A percentile compares a stretch with the other conserved stretches of the same genome.
Evolutionary conservation across 2,329 filamentous ascomycete species (phyloP).

Genomic region (Geosmithia putterillii): DNA sequence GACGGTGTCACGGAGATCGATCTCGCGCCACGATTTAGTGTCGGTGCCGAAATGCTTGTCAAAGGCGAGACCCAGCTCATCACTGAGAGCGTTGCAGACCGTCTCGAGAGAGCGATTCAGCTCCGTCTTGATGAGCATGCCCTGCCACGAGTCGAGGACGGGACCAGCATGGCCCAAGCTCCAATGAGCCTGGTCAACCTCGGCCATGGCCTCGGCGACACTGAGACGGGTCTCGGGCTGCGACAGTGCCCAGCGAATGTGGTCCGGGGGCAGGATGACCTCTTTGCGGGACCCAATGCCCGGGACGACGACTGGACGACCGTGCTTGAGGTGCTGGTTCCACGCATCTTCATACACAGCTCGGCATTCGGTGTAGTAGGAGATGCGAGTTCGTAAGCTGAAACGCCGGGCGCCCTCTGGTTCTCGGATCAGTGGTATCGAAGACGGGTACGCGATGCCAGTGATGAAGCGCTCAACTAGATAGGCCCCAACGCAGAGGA

Average conservation of each 20-base stretch:
- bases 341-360: conserved; percentile 17
- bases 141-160: conserved; percentile 21
- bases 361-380: conserved; percentile 16
- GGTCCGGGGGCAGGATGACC: conserved; percentile 25
- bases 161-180: conserved; percentile 21
- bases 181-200: conserved; percentile 22
- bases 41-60: conserved; percentile 20
- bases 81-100: conserved; percentile 18
- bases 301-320: conserved; percentile 26
- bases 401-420: conserved; percentile 11
- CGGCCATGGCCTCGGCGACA: conserved; percentile 19
- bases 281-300: conserved; percentile 24
- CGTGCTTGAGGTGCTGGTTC: conserved; percentile 27
- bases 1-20: conserved; percentile 13
- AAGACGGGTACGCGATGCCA: conserved; percentile 11
- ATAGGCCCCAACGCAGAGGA: conserved; percentile 3
- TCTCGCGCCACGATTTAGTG: conserved; percentile 18
- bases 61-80: conserved; percentile 19
- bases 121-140: conserved; percentile 19
- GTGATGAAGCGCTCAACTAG: conserved; percentile 8
- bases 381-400: conserved; percentile 14
- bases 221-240: conserved; percentile 25
- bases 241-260: conserved; percentile 23
- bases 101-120: conserved; percentile 20
- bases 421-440: conserved; percentile 13